Evolutionary conservation across 768 basidiomycete species (phyloP).

Genomic region (Cystoderma amianthinum): DNA sequence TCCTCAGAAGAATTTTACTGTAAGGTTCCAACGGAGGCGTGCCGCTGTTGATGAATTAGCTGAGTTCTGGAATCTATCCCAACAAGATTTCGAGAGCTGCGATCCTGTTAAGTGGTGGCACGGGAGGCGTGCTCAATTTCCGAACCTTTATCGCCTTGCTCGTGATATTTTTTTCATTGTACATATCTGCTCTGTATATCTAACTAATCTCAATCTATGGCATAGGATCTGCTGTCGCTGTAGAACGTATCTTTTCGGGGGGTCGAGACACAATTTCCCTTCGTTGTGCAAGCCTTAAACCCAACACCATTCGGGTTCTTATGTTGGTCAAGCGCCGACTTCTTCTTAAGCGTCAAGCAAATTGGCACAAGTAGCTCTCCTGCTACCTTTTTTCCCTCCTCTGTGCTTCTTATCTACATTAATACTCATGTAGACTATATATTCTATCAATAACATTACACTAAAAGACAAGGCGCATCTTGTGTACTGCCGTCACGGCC

Average conservation of each 20-base stretch:
- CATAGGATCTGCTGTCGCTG: constrained; percentile 14
- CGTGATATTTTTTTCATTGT: constrained; percentile 13
- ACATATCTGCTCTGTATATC: constrained; percentile 5
- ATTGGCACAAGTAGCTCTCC: no score
- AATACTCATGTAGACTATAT: no score
- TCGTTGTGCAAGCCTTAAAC: constrained; percentile 10
- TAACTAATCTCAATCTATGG: background rate
- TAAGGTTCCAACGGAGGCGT: background rate
- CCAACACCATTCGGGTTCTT: constrained; percentile 10
- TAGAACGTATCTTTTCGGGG: constrained; percentile 12
- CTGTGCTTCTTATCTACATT: no score
- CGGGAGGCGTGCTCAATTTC: constrained; percentile 6
- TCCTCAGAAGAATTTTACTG: background rate
- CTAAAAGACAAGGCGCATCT: no score
- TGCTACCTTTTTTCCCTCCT: no score
- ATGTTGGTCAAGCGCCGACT: constrained; percentile 1
- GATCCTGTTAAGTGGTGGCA: background rate
- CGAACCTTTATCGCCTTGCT: constrained; percentile 12
- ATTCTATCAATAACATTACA: no score
- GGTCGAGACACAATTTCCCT: constrained; percentile 14
- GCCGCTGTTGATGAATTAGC: background rate
- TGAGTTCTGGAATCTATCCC: background rate
- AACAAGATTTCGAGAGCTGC: background rate
- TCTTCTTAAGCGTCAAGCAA: no score
- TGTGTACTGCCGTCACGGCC: no score